phyloP scores from a whole-genome alignment of 345 rosid species.

The Citrus hindsii region DNA sequence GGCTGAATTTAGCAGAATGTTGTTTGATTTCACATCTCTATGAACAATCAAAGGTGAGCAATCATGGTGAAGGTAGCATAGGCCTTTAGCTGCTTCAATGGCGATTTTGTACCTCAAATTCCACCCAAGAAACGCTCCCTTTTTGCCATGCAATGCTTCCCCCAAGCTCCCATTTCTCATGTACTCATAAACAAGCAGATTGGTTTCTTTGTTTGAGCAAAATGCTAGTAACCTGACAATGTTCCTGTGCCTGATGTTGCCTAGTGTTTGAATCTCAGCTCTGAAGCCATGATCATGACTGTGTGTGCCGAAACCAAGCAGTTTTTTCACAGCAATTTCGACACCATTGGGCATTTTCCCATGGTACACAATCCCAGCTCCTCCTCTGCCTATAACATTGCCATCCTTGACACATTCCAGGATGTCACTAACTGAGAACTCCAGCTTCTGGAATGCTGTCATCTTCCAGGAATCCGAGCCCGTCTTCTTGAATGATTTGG shows the following conservation, averaged over 20 bases:
- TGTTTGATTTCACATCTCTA: slow-evolving; percentile 74
- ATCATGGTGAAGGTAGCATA: slow-evolving; percentile 74
- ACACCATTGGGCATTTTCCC: slow-evolving; percentile 56
- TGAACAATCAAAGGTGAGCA: slow-evolving; percentile 66
- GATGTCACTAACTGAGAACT: slow-evolving; percentile 43
- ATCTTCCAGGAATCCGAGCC: slow-evolving; percentile 45
- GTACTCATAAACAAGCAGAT: slow-evolving; percentile 64
- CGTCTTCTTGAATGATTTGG: slow-evolving; percentile 36
- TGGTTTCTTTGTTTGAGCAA: slow-evolving; percentile 59
- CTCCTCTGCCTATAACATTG: slow-evolving; percentile 68
- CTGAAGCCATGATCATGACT: slow-evolving; percentile 56
- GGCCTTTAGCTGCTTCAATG: slow-evolving; percentile 67
- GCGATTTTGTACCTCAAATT: slow-evolving; percentile 59
- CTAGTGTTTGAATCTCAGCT: slow-evolving; percentile 65
- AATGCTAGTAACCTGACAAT: slow-evolving; percentile 64
- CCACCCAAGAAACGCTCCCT: slow-evolving; percentile 53
- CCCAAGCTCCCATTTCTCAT: slow-evolving; percentile 75
- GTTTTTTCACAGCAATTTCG: slow-evolving; percentile 63
- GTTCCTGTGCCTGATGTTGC: slow-evolving; percentile 67
- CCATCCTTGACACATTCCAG: slow-evolving; percentile 63
- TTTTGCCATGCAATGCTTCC: slow-evolving; percentile 58
- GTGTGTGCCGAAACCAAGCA: slow-evolving; percentile 40
- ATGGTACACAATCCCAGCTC: slow-evolving; percentile 65
- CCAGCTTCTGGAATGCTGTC: slow-evolving; percentile 65
- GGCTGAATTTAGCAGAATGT: slow-evolving; percentile 55